Evolutionary conservation across 2,329 filamentous ascomycete species (phyloP), one percentile per base, ranked within the genome.

Genomic region (Trichophyton benhamiae): DNA sequence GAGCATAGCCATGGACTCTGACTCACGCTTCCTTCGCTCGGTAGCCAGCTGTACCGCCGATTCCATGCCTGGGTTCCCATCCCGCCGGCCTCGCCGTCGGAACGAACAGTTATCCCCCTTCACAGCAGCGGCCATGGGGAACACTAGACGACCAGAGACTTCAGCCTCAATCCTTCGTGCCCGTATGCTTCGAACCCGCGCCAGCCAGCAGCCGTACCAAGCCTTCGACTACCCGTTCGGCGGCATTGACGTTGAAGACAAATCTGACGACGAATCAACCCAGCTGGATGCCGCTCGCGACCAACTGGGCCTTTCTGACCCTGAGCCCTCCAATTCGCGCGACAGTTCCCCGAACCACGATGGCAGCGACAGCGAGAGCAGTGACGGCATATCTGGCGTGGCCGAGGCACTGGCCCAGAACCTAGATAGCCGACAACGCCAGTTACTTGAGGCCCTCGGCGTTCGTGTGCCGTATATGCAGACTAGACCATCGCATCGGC

Each of bases 1-100:
- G 0, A 96, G 96, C 70, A 82, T 97, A 30, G 83, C 89, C 53
- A 96, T 96, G 91, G 82, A 85, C 46, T 83, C 86, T 42, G 85
- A 95, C 66, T 86, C 94, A 63, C 77, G 94, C 0, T 75, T 94
- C 49, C 82, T 79, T 20, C 82, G 86, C 62, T 94, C 89, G 9
- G 82, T 87, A 5, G 81, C 55, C 36, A 44, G 20, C 17, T 36
- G 13, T 58, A 11, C 33, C 22, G 4, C 55, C 6, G 20, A 25
- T 13, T 38, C 33, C 9, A 38, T 38, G 33, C 33, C 33, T 4
- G 33, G 33, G 22, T 44, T 17, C 36, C 33, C 36, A 5, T 25
- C 33, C 15, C 55, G 55, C 25, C 36, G 41, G 33, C 38, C 42
- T 6, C 33, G 33, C 33, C 53, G 52, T 3, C 66, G 68, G 44